A percentile compares a stretch with the other conserved stretches of the same genome.
Conservation (phyloP, 1,139 yeast genomes). For the Saccharomyces hybrid region DNA sequence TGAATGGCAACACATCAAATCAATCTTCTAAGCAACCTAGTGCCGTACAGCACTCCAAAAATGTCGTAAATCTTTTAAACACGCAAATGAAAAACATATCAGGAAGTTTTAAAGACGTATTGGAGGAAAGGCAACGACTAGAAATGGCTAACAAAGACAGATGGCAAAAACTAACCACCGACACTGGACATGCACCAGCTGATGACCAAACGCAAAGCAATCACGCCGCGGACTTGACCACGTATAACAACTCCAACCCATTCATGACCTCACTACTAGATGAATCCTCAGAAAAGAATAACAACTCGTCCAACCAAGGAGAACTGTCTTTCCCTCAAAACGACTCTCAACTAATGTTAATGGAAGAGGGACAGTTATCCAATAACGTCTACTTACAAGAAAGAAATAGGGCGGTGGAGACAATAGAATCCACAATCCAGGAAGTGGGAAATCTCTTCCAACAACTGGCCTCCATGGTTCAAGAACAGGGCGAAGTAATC, state of each 20-base stretch:
- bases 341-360: constrained; percentile 72
- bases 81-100: constrained; percentile 87
- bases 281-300: constrained; percentile 32
- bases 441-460: constrained; percentile 93
- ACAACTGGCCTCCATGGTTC: constrained; percentile 94
- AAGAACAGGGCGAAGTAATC: constrained; percentile 93
- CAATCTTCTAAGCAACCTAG: constrained; percentile 28
- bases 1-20: constrained; percentile 42
- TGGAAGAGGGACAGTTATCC: constrained; percentile 47
- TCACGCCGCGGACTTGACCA: constrained; percentile 8
- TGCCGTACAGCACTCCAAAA: constrained; percentile 51
- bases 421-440: constrained; percentile 89
- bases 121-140: constrained; percentile 78
- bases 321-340: constrained; percentile 61
- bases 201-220: constrained; percentile 1
- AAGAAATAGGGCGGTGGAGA: constrained; percentile 85
- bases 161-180: constrained; percentile 64
- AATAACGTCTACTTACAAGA: constrained; percentile 64
- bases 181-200: constrained; percentile 1
- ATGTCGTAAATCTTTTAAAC: constrained; percentile 77
- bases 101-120: constrained; percentile 81
- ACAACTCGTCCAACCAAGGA: constrained; percentile 27
- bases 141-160: constrained; percentile 76
- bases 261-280: constrained; percentile 28
- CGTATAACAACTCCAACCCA: constrained; percentile 32